Percentiles rank a stretch among this genome's conserved stretches.
These are phyloP conservation scores for Zymoseptoria brevis DNA, from an alignment of 2,329 filamentous ascomycete species.

Conservation along the genomic window DNA sequence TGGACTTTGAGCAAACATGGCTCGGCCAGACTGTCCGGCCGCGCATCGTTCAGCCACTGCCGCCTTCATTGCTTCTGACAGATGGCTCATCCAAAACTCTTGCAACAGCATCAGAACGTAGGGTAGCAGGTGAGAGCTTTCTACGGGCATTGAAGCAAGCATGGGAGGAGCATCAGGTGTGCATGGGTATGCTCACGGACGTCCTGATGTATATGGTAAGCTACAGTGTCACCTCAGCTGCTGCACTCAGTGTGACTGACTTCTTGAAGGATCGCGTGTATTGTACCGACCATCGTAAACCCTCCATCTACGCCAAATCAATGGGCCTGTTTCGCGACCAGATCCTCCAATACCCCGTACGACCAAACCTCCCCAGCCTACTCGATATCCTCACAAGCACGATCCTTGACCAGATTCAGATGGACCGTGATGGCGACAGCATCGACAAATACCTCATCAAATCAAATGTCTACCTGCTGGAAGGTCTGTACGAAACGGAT, in stretches of 20 bases:
- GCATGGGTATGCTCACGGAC: constrained; percentile 94
- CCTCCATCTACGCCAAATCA: constrained; percentile 73
- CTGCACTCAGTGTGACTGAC: constrained; percentile 17
- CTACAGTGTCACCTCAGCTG: constrained; percentile 1
- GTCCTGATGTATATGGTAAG: constrained; percentile 81
- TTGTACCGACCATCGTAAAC: constrained; percentile 61
- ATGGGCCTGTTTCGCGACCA: constrained; percentile 85
- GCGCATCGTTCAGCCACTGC: constrained; percentile 62
- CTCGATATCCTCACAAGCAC: constrained; percentile 71
- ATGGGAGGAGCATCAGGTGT: constrained; percentile 84
- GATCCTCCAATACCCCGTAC: constrained; percentile 59
- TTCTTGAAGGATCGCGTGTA: constrained; percentile 64
- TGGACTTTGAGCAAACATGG: constrained; percentile 74
- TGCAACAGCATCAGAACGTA: constrained; percentile 67
- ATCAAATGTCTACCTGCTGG: constrained; percentile 81
- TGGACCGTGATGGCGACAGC: constrained; percentile 84
- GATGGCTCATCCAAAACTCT: constrained; percentile 28
- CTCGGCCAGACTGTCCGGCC: constrained; percentile 65
- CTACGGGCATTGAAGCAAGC: constrained; percentile 65
- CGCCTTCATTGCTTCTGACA: constrained; percentile 54
- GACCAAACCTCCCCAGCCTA: constrained; percentile 45
- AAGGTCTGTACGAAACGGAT: constrained; percentile 74
- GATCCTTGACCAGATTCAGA: constrained; percentile 80
- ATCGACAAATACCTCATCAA: constrained; percentile 78
- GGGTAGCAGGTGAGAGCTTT: constrained; percentile 75